Percentiles rank a stretch among this genome's conserved stretches.
Conservation (phyloP, 2,329 filamentous ascomycete species). For the Apiospora kogelbergensis region DNA sequence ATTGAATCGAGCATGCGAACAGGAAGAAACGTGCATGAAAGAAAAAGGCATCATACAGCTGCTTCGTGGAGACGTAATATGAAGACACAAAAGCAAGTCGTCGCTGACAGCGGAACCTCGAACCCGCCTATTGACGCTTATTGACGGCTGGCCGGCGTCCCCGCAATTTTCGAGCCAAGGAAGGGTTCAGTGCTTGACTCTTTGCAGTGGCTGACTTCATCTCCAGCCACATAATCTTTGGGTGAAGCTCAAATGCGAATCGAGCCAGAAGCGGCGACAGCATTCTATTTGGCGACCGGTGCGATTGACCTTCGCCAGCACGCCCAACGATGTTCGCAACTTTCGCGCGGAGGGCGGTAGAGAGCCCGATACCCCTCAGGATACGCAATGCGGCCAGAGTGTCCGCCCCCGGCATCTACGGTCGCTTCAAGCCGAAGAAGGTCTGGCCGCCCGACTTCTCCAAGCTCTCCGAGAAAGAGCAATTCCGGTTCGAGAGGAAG, state of each 20-base stretch:
- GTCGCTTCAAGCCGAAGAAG: constrained; percentile 66
- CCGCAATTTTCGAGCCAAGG: background rate
- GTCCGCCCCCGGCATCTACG: constrained; percentile 39
- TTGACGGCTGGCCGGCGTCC: background rate
- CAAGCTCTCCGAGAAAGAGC: constrained; percentile 67
- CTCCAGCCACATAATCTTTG: background rate
- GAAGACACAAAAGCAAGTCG: no score
- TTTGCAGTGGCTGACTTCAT: background rate
- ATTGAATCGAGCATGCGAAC: no score
- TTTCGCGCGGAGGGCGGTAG: constrained; percentile 40
- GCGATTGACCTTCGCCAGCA: background rate
- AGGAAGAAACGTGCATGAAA: no score
- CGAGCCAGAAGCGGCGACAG: background rate
- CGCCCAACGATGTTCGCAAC: constrained; percentile 45
- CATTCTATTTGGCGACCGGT: background rate
- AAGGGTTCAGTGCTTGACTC: background rate
- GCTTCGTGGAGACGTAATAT: no score
- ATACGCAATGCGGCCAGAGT: constrained; percentile 18
- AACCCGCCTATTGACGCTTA: background rate
- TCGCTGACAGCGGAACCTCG: no score
- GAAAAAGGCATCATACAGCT: no score
- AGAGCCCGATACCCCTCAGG: constrained; percentile 27
- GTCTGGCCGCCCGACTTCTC: constrained; percentile 78
- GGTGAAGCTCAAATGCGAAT: background rate
- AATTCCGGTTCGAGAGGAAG: constrained; percentile 76